These are phyloP conservation scores for Mrakia gelida DNA, from an alignment of 768 basidiomycete genomes.

Conservation along the genomic window DNA sequence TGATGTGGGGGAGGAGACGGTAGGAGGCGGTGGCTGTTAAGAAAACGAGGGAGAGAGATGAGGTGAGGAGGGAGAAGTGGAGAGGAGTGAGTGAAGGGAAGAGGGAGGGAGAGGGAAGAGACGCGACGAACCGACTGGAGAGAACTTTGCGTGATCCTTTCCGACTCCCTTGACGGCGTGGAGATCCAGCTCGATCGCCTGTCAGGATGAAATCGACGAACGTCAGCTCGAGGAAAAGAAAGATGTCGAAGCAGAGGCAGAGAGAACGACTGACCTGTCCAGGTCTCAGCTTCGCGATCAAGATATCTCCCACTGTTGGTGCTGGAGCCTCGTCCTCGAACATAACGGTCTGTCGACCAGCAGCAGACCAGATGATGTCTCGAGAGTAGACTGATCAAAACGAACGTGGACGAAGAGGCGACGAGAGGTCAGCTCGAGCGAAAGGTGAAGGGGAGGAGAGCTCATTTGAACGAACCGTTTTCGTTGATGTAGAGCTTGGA, in stretches of 20 bases:
- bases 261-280: slow-evolving; percentile 59
- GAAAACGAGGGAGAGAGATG: not conserved
- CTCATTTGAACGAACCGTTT: slow-evolving; percentile 45
- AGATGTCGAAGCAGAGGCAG: not conserved
- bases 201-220: not conserved
- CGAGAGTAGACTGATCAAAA: slow-evolving; percentile 20
- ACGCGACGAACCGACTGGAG: slow-evolving; percentile 67
- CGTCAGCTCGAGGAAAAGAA: not conserved
- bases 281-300: slow-evolving; percentile 84
- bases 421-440: not conserved
- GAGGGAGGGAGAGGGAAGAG: not conserved
- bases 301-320: slow-evolving; percentile 73
- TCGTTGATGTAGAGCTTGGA: slow-evolving; percentile 66
- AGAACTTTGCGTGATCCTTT: slow-evolving; percentile 94
- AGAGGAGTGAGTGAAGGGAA: not conserved
- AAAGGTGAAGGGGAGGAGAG: not conserved
- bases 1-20: slow-evolving; percentile 79
- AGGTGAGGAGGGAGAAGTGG: not conserved
- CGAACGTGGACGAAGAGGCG: not conserved
- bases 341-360: slow-evolving; percentile 26
- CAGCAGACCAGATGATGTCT: slow-evolving; percentile 28
- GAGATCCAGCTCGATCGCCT: slow-evolving; percentile 69
- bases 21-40: slow-evolving; percentile 85
- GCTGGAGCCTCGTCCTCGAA: slow-evolving; percentile 49
- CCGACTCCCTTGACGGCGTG: slow-evolving; percentile 91